phyloP scores from a whole-genome alignment of 1,139 yeast species.

The Pneumocystis sp. region DNA sequence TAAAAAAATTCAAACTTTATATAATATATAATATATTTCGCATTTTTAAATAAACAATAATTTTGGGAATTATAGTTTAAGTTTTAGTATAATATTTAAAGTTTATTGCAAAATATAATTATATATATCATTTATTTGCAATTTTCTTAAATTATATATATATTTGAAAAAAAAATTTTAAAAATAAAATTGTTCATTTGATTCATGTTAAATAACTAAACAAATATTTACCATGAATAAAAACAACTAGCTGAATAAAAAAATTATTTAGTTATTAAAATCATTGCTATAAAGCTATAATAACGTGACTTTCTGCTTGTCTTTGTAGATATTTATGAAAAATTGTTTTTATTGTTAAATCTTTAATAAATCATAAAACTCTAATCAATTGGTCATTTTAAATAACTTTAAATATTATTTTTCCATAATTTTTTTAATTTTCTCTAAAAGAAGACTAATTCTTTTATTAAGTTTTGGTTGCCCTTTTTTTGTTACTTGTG shows the following conservation, averaged over 20 bases:
- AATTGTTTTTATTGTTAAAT: no score
- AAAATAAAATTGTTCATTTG: background rate
- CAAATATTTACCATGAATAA: background rate
- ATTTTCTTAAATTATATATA: background rate
- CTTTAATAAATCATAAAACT: background rate
- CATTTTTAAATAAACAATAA: background rate
- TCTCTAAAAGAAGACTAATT: conserved; percentile 12
- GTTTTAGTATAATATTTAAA: background rate
- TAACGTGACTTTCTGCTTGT: no score
- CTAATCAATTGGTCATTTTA: background rate
- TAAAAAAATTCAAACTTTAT: background rate
- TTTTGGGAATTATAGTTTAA: background rate
- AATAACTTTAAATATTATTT: background rate
- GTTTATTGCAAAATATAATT: background rate
- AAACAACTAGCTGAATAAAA: no score
- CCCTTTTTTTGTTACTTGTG: conserved; percentile 11
- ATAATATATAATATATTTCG: background rate
- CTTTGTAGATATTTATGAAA: no score
- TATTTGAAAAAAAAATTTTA: background rate
- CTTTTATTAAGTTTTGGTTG: conserved; percentile 15
- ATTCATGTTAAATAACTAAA: no score
- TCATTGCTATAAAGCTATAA: no score
- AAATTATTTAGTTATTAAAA: no score
- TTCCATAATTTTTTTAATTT: background rate
- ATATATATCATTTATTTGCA: background rate